Conservation (phyloP, 768 basidiomycete genomes). For the Tylopilus plumbeoviolaceoides region DNA sequence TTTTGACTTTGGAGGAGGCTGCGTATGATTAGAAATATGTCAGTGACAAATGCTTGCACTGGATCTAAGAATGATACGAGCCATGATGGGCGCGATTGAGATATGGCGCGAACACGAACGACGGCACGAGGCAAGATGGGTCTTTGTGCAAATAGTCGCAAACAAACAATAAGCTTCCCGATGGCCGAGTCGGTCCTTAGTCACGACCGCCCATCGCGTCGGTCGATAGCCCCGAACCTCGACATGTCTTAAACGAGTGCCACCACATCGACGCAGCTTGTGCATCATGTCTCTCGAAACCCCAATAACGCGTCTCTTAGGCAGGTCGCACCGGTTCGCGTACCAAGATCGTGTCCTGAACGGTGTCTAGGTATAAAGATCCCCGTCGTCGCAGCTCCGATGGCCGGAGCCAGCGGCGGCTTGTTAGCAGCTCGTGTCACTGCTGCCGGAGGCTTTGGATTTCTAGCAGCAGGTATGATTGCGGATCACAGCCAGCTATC, state of each 20-base stretch:
- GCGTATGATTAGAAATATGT: conserved; percentile 7
- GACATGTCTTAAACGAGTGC: not conserved
- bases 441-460: conserved; percentile 72
- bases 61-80: conserved; percentile 29
- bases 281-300: conserved; percentile 30
- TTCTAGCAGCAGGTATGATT: conserved; percentile 56
- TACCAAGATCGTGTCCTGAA: not conserved
- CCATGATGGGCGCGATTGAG: conserved; percentile 54
- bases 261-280: too few species aligned
- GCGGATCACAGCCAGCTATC: not conserved
- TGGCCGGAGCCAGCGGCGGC: conserved; percentile 70
- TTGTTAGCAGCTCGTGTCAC: conserved; percentile 57
- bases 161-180: conserved; percentile 15
- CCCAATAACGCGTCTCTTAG: conserved; percentile 47
- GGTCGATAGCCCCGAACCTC: not conserved
- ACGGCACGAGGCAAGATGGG: conserved; percentile 17
- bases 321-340: conserved; percentile 30
- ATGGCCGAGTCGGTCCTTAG: not conserved
- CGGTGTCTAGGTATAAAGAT: conserved; percentile 44
- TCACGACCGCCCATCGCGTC: not conserved
- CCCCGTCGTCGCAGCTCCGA: conserved; percentile 63
- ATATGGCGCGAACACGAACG: conserved; percentile 18
- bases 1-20: conserved; percentile 96
- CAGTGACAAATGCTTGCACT: not conserved
- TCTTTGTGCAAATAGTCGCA: conserved; percentile 31